Percentiles rank a stretch among this genome's conserved stretches.
phyloP scores from a whole-genome alignment of 1,139 yeast species.

The Yamadazyma membranifaciens region DNA sequence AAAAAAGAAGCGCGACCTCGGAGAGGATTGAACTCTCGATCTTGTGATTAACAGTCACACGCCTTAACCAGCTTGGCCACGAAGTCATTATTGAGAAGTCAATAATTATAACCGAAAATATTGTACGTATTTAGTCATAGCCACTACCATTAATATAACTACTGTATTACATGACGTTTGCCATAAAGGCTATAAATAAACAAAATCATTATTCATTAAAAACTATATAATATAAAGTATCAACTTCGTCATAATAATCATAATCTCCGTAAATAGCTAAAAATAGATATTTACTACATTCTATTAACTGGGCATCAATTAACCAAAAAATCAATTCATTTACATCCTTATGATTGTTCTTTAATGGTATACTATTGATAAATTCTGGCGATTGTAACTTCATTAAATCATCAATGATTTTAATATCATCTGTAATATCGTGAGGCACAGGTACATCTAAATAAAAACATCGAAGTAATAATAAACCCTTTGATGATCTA shows the following conservation, averaged over 20 bases:
- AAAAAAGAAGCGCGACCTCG: conserved; percentile 26
- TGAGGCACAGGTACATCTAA: conserved; percentile 1
- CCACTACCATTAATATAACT: too few relatives aligned
- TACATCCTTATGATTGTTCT: conserved; percentile 8
- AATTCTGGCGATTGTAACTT: conserved; percentile 8
- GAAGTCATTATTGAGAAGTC: conserved; percentile 22
- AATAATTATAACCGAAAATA: too few relatives aligned
- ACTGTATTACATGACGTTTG: too few relatives aligned
- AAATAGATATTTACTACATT: conserved; percentile 8
- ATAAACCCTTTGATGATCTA: background rate
- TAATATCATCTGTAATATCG: conserved; percentile 2
- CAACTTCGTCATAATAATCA: conserved; percentile 9
- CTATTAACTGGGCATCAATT: conserved; percentile 2
- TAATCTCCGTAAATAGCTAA: conserved; percentile 12
- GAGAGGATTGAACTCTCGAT: conserved; percentile 44
- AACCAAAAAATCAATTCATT: conserved; percentile 15
- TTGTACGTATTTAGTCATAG: too few relatives aligned
- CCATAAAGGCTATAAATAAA: too few relatives aligned
- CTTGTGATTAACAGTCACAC: conserved; percentile 44
- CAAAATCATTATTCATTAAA: background rate
- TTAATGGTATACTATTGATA: conserved; percentile 9
- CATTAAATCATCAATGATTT: conserved; percentile 3
- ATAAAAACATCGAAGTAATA: conserved; percentile 2
- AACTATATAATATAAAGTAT: conserved; percentile 2
- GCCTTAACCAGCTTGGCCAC: conserved; percentile 47